Base-by-base conservation (phyloP, 192 early-diverging fungal species). In the Podila epigama region DNA sequence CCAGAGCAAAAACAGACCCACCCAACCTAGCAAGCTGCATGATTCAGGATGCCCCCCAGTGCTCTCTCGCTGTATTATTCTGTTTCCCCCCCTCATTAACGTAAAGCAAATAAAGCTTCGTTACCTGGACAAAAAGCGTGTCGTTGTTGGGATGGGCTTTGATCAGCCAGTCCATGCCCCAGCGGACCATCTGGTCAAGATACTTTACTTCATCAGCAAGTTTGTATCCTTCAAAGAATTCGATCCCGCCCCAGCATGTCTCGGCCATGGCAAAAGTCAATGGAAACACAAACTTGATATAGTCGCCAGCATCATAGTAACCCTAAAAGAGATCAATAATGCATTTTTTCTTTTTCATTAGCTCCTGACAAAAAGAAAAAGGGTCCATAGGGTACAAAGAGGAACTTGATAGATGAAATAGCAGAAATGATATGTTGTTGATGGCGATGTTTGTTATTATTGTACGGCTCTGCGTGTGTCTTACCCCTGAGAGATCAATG, bases 281-380 rank as follows among this genome's bases (percentile, higher is more conserved):
- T 34, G 88, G 88, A n/a, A 87, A 81, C n/a, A 84, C 84, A 51
- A 89, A 89, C 64, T 88, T 89, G 31, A 89, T 34, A 42, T 88
- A 85, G 60, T 89, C 88, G 25, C 87, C 83, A 15, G 83, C 83
- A 60, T 84, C 83, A 61, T 69, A 84, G 52, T 82, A 84, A 3
- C 83, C 81, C 69, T 79, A 59, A 27, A 8, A 8, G 58, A 42
- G 13, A n/a, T 33, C 4, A 56, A 33, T 4, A 58, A 18, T 15
- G 20, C 0, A 20, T 18, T 22, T 54, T 51, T 33, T 51, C 52
- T 36, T 5, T 60, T 40, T 40, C 4, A 20, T 59, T 36, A 18
- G 9, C 10, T 59, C 33, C 29, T 40, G 29, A 32, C 12, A 31
- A 16, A 18, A 18, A 64, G 11, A 27, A 22, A n/a, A 25, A 10